Evolutionary conservation across 2,329 filamentous ascomycete genomes (phyloP).

Genomic region (Alternaria sp.): DNA sequence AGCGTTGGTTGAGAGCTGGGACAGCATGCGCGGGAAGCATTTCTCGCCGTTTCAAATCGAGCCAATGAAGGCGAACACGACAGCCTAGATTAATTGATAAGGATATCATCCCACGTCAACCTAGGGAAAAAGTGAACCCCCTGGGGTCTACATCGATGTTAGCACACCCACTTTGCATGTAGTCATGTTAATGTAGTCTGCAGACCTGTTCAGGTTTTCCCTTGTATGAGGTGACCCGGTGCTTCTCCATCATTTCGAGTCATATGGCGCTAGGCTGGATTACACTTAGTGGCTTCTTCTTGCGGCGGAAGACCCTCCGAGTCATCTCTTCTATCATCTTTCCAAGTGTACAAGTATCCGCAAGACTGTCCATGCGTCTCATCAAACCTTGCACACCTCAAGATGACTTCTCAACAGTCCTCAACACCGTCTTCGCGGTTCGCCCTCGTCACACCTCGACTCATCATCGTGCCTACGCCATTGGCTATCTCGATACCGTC

Average conservation of each 20-base stretch:
- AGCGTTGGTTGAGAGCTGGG: slow-evolving; percentile 20
- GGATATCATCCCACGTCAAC: neutral
- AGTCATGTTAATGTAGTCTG: neutral
- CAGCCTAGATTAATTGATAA: neutral
- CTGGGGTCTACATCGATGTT: neutral
- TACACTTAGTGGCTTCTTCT: neutral
- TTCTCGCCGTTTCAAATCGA: slow-evolving; percentile 18
- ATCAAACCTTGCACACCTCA: neutral
- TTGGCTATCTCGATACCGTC: neutral
- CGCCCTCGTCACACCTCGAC: neutral
- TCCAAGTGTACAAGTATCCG: neutral
- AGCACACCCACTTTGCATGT: neutral
- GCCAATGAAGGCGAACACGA: slow-evolving; percentile 11
- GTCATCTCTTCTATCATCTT: neutral
- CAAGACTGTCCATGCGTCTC: neutral
- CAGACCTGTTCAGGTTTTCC: neutral
- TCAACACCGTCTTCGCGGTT: neutral
- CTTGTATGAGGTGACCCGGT: neutral
- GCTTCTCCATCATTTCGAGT: neutral
- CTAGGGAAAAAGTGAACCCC: neutral
- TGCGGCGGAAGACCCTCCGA: neutral
- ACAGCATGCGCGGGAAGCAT: slow-evolving; percentile 7
- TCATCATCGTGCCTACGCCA: slow-evolving; percentile 1
- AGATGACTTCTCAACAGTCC: neutral
- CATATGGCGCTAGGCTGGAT: neutral